Conservation (phyloP, 2,329 filamentous ascomycete genomes). For the Diaporthe helianthi region DNA sequence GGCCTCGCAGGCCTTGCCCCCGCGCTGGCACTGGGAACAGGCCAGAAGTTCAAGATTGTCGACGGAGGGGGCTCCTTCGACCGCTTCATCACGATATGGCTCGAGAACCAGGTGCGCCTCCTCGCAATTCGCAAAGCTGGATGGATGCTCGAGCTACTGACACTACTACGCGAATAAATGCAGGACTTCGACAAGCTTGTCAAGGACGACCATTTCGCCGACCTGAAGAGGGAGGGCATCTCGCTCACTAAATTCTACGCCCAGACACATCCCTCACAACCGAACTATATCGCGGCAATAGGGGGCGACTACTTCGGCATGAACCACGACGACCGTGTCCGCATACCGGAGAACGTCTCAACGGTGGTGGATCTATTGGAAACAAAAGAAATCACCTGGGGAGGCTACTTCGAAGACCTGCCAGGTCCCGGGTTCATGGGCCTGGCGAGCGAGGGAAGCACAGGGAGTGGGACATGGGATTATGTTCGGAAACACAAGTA, state of each 20-base stretch:
- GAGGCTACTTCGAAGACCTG: conserved; percentile 54
- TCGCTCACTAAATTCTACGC: conserved; percentile 61
- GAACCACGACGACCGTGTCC: conserved; percentile 53
- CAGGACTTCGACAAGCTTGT: conserved; percentile 53
- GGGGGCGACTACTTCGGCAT: conserved; percentile 70
- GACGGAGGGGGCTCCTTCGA: conserved; percentile 48
- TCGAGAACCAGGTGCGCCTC: conserved; percentile 50
- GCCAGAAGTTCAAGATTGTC: conserved; percentile 39
- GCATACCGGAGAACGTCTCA: conserved; percentile 53
- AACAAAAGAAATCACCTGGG: conserved; percentile 49
- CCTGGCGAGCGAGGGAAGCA: conserved; percentile 46
- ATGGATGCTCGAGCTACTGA: background rate
- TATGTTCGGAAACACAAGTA: conserved; percentile 53
- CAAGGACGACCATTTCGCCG: conserved; percentile 48
- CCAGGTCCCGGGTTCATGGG: conserved; percentile 57
- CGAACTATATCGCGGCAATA: conserved; percentile 75
- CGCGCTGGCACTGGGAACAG: conserved; percentile 27
- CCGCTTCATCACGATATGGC: conserved; percentile 53
- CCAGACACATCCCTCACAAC: conserved; percentile 76
- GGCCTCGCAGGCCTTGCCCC: conserved; percentile 19
- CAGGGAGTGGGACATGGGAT: conserved; percentile 44
- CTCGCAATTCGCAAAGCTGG: background rate
- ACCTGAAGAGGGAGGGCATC: conserved; percentile 52
- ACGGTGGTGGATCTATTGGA: conserved; percentile 56
- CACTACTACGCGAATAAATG: background rate